Percentiles rank a stretch among this genome's conserved stretches.
Evolutionary conservation across 495 filamentous ascomycete species (phyloP).

Genomic region (Aspergillus saccharolyticus): DNA sequence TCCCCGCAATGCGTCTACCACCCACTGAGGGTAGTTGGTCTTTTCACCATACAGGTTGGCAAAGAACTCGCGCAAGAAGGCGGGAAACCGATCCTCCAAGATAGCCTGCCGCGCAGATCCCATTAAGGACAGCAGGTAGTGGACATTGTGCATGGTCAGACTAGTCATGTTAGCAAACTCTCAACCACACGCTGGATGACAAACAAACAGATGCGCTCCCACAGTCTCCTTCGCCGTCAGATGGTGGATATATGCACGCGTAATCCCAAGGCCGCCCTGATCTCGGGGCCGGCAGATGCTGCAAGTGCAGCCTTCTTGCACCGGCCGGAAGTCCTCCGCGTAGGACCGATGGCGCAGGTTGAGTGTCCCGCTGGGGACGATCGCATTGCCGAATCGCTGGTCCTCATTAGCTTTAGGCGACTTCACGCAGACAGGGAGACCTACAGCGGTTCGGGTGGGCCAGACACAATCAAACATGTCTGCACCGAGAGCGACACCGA

Average conservation of each 20-base stretch:
- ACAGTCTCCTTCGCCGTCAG: conserved; percentile 90
- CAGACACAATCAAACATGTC: conserved; percentile 99
- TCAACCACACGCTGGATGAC: not conserved
- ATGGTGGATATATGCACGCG: conserved; percentile 86
- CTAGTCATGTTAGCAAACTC: conserved; percentile 26
- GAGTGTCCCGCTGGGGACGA: conserved; percentile 72
- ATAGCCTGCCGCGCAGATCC: conserved; percentile 67
- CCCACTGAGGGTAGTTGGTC: conserved; percentile 72
- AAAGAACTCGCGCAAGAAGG: conserved; percentile 77
- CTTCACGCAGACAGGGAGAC: conserved; percentile 4
- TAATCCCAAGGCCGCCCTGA: conserved; percentile 76
- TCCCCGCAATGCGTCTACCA: conserved; percentile 68
- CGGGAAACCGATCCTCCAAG: conserved; percentile 73
- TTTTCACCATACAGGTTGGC: conserved; percentile 64
- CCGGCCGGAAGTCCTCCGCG: conserved; percentile 72
- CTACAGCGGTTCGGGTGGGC: conserved; percentile 87
- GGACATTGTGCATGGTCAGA: conserved; percentile 93
- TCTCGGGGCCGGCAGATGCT: conserved; percentile 63
- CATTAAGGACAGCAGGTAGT: conserved; percentile 84
- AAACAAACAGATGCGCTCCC: conserved; percentile 73
- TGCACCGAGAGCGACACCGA: conserved; percentile 86
- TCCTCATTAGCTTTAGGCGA: conserved; percentile 1
- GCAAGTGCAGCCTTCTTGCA: conserved; percentile 79
- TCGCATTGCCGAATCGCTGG: conserved; percentile 84
- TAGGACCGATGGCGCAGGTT: conserved; percentile 77